Percentiles rank a stretch among this genome's conserved stretches.
Evolutionary conservation across 208 protist genomes (phyloP).

Genomic region (Wallacemonas sp.): DNA sequence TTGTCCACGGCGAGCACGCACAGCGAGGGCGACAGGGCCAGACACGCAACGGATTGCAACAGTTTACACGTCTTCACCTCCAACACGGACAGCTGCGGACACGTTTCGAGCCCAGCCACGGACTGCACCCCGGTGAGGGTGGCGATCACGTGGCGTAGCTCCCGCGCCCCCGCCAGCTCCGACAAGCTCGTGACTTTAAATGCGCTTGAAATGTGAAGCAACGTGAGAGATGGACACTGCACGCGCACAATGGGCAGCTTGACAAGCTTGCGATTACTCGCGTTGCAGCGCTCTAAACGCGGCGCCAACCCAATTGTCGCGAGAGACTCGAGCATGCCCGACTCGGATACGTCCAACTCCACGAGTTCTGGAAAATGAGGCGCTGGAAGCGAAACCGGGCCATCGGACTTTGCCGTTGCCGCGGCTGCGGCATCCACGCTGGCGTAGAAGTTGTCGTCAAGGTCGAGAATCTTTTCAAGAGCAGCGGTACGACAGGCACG

Average conservation of each 20-base stretch:
- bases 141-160: neutral
- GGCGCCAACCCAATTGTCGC: slow-evolving; percentile 1
- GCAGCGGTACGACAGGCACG: neutral
- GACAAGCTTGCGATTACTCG: neutral
- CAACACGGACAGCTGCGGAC: neutral
- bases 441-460: slow-evolving; percentile 6
- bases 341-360: neutral
- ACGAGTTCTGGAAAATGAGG: slow-evolving; percentile 9
- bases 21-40: neutral
- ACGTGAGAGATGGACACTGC: slow-evolving; percentile 2
- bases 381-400: neutral
- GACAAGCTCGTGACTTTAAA: neutral
- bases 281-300: neutral
- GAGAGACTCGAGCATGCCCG: neutral
- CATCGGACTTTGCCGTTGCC: neutral
- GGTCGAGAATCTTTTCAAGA: neutral
- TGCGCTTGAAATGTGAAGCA: neutral
- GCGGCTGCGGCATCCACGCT: neutral
- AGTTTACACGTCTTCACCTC: slow-evolving; percentile 3
- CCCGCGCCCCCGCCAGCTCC: neutral
- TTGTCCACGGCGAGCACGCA: slow-evolving; percentile 1
- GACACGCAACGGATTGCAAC: neutral
- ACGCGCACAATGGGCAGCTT: neutral
- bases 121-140: neutral
- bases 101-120: neutral